A percentile compares a stretch with the other conserved stretches of the same genome.
Conservation (phyloP, 331 rosid genomes). For the Prunus yedoensis region DNA sequence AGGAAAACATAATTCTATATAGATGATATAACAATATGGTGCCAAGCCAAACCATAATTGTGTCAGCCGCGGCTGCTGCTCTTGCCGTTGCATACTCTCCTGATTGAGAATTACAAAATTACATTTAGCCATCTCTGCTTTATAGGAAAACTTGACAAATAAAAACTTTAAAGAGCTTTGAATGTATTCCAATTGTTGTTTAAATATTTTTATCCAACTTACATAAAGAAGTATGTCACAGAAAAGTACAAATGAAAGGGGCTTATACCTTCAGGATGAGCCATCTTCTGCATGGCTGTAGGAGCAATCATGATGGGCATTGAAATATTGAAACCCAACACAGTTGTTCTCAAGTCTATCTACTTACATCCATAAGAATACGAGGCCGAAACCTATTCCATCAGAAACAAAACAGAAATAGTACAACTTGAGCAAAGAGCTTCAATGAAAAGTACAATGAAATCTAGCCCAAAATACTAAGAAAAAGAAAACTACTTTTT, state of each 20-base stretch:
- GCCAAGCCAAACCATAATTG: constrained; percentile 67
- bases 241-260: background rate
- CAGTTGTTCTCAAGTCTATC: constrained; percentile 75
- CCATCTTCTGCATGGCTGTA: constrained; percentile 96
- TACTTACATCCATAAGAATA: constrained; percentile 78
- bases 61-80: constrained; percentile 80
- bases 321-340: constrained; percentile 82
- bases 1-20: background rate
- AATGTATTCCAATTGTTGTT: no score
- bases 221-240: background rate
- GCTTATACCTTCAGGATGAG: constrained; percentile 77
- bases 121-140: background rate
- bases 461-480: background rate
- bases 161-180: background rate
- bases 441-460: background rate
- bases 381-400: constrained; percentile 76
- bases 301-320: constrained; percentile 99
- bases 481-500: background rate
- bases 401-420: background rate
- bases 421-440: constrained; percentile 5
- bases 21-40: constrained; percentile 6
- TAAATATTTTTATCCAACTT: background rate
- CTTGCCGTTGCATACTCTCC: constrained; percentile 88
- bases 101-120: constrained; percentile 23
- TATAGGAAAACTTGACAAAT: background rate